Evolutionary conservation across 148 eudicot genomes (phyloP), one percentile per base, ranked within the genome.

Genomic region (Rhododendron griersonianum): DNA sequence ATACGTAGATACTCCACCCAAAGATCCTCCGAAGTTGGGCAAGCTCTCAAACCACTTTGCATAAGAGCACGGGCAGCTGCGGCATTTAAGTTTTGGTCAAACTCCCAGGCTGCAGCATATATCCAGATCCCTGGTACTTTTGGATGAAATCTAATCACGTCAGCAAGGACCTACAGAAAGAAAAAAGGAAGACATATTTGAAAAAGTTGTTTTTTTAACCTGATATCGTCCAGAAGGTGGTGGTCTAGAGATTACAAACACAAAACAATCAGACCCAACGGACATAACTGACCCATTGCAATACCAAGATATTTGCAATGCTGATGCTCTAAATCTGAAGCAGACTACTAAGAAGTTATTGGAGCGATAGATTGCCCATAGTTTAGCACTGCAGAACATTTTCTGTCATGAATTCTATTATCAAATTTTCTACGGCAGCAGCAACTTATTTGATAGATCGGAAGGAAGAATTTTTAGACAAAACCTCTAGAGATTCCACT

Each of bases 91-190:
- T 95, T 95, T 71, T 91, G 93, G 89, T 95, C 99, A 81, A 94
- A 96, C 41, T 95, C 97, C 99, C 99, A 96, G 69, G 96, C 94
- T 65, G 99, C 98, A 83, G 99, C 95, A 90, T 96, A 96, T 74
- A 96, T 93, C 98, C 99, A 95, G 8, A 94, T 95, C 74, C 95
- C 95, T 50, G 99, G 96, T 80, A 94, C 94, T 91, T 93, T 95
- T 6, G 99, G 99, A 88, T 95, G 99, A 87, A 88, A 93, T 84
- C 96, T 94, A 63, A 95, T 89, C 75, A 94, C 92, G 61, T 94
- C 91, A 81, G 96, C 99, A 87, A 95, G 87, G 75, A 90, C 98
- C 99, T 96, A 67, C 84, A 83, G 84, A 53, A 44, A 78, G 83
- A 45, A 73, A 73, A 81, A 19, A 1, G 83, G 25, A n/a, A 18